Conservation (phyloP, 2,329 filamentous ascomycete species). For the Fusarium protoensiforme region DNA sequence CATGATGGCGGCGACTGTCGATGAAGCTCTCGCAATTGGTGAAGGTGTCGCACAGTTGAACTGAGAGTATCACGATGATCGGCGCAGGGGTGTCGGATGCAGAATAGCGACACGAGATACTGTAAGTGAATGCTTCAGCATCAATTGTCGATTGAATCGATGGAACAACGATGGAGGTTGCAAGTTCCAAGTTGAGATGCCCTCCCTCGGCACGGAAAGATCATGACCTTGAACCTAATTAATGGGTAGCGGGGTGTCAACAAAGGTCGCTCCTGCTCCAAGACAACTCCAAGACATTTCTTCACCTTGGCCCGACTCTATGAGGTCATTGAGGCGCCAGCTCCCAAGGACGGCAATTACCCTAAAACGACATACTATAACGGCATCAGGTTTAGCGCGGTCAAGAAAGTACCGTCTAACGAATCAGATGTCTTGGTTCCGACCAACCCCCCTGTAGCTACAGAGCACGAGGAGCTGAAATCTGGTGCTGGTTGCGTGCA, state of each 20-base stretch:
- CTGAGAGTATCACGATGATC: slow-evolving; percentile 16
- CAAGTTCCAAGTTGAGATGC: background rate
- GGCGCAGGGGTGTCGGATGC: slow-evolving; percentile 21
- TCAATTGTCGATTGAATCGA: background rate
- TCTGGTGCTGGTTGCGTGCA: background rate
- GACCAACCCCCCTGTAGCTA: background rate
- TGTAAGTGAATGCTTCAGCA: slow-evolving; percentile 3
- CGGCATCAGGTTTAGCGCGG: slow-evolving; percentile 10
- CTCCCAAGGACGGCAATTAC: slow-evolving; percentile 6
- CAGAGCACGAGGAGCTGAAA: slow-evolving; percentile 28
- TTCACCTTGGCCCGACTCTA: slow-evolving; percentile 19
- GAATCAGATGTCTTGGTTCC: background rate
- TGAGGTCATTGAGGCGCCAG: slow-evolving; percentile 34
- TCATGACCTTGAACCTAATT: slow-evolving; percentile 9
- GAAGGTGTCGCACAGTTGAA: background rate
- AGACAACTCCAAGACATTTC: slow-evolving; percentile 38
- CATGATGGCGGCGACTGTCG: slow-evolving; percentile 39
- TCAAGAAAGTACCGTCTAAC: rapidly evolving
- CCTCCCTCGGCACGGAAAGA: background rate
- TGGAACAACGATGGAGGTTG: background rate
- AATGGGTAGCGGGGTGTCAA: slow-evolving; percentile 21
- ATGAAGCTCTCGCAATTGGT: slow-evolving; percentile 2
- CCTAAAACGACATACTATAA: slow-evolving; percentile 11
- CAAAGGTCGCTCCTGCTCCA: slow-evolving; percentile 25
- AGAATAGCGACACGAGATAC: background rate